These are phyloP conservation scores for Spinacia oleracea DNA, from an alignment of 179 eudicot genomes.

Conservation along the genomic window DNA sequence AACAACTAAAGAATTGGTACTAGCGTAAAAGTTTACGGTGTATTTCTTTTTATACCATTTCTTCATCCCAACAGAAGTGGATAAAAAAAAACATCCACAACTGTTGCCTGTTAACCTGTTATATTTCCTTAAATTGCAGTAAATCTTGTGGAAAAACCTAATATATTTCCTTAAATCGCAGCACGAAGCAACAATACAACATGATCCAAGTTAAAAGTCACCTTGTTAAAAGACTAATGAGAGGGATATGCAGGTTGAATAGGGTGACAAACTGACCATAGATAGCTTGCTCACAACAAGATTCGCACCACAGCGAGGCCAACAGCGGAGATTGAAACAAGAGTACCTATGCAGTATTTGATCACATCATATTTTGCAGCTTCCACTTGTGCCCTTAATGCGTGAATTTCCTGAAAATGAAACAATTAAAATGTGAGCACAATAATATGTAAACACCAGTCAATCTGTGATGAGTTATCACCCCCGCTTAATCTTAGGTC, in stretches of 20 bases:
- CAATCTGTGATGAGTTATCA: neutral
- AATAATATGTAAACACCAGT: neutral
- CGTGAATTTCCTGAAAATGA: slow-evolving; percentile 68
- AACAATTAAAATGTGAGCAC: slow-evolving; percentile 3
- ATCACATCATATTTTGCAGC: slow-evolving; percentile 79
- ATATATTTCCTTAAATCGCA: slow-evolving; percentile 3
- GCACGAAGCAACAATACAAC: no score
- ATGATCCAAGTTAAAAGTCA: no score
- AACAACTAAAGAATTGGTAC: slow-evolving; percentile 9
- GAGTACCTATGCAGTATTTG: slow-evolving; percentile 83
- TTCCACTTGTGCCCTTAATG: slow-evolving; percentile 67
- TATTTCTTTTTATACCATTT: slow-evolving; percentile 9
- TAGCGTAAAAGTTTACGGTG: neutral
- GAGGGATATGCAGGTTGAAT: slow-evolving; percentile 3
- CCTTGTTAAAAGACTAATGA: neutral
- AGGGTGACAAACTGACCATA: slow-evolving; percentile 2
- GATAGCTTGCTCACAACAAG: slow-evolving; percentile 39
- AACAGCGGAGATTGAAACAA: slow-evolving; percentile 71
- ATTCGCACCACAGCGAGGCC: slow-evolving; percentile 74
- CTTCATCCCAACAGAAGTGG: slow-evolving; percentile 12
- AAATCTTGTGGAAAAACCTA: neutral
- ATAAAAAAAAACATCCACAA: slow-evolving; percentile 12
- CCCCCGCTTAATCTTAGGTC: neutral
- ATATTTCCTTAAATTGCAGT: slow-evolving; percentile 9
- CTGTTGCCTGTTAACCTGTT: slow-evolving; percentile 19